These are phyloP conservation scores for Suillus brevipes DNA, from an alignment of 768 basidiomycete species.

Conservation along the genomic window DNA sequence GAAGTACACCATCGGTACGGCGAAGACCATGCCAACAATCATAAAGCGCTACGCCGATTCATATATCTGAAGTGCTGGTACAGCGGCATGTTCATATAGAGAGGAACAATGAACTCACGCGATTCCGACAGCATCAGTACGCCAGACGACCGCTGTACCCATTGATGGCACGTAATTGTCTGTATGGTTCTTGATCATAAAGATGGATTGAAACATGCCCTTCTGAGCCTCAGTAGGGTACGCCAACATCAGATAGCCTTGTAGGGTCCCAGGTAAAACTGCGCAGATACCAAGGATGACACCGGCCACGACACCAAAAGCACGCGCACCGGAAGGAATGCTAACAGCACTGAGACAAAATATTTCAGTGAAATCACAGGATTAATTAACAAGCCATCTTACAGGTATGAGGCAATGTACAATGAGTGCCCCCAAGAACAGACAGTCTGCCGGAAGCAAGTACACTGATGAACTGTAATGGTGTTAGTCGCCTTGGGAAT, in stretches of 20 bases:
- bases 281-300: constrained; percentile 68
- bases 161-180: constrained; percentile 74
- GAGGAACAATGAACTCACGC: constrained; percentile 42
- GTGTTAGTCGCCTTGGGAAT: too few species aligned
- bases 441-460: constrained; percentile 60
- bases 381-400: constrained; percentile 24
- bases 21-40: constrained; percentile 57
- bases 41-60: constrained; percentile 35
- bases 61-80: too few species aligned
- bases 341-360: constrained; percentile 52
- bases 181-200: constrained; percentile 14
- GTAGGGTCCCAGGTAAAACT: constrained; percentile 25
- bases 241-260: constrained; percentile 37
- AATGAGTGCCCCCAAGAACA: constrained; percentile 40
- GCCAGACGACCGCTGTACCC: constrained; percentile 48
- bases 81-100: too few species aligned
- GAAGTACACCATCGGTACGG: constrained; percentile 66
- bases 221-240: constrained; percentile 76
- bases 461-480: constrained; percentile 41
- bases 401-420: constrained; percentile 56
- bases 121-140: constrained; percentile 58
- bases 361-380: neutral
- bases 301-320: constrained; percentile 67
- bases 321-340: constrained; percentile 31
- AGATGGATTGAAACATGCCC: constrained; percentile 37